Conservation (phyloP, 306 rosid species). For the Cucumis hystrix region DNA sequence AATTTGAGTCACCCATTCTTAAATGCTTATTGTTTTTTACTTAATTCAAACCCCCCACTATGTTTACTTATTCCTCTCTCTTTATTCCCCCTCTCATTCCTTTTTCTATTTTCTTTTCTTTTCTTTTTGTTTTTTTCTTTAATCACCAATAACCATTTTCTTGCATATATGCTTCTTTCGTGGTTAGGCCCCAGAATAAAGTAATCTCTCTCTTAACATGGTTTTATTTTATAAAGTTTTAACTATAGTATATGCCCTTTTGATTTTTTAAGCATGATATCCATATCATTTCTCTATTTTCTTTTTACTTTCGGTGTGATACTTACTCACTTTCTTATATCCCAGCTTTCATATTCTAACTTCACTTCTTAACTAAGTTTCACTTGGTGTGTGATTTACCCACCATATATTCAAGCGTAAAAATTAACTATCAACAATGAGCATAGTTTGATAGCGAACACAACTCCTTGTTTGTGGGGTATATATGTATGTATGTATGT, state of each 20-base stretch:
- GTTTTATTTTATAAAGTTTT: not conserved
- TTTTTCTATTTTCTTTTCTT: not conserved
- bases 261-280: not conserved
- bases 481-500: too few species aligned
- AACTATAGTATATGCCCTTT: not conserved
- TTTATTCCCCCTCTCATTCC: not conserved
- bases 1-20: conserved; percentile 8
- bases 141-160: not conserved
- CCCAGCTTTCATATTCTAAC: too few species aligned
- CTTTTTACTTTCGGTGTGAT: not conserved
- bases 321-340: too few species aligned
- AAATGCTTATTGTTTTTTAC: not conserved
- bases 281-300: not conserved
- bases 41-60: conserved; percentile 1
- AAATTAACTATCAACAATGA: too few species aligned
- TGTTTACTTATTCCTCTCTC: conserved; percentile 1
- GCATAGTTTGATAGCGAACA: too few species aligned
- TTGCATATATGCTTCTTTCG: not conserved
- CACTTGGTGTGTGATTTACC: too few species aligned
- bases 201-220: not conserved
- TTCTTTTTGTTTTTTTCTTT: not conserved
- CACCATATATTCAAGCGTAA: too few species aligned
- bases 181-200: not conserved
- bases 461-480: too few species aligned
- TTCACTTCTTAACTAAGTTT: too few species aligned